phyloP scores from a whole-genome alignment of 202 grass and related monocot species.

The Zizania palustris region DNA sequence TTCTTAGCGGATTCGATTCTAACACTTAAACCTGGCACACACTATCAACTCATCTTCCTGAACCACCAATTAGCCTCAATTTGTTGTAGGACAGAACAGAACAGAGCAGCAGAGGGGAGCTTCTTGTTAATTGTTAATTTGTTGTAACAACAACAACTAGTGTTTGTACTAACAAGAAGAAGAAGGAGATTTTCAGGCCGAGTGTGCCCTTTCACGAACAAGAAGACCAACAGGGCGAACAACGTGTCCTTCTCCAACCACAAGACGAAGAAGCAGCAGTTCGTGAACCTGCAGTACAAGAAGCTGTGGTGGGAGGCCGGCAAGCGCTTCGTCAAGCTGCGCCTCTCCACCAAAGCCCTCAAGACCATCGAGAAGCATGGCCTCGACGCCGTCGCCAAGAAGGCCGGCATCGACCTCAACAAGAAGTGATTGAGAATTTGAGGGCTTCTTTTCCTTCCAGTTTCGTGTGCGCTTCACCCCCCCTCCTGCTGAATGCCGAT shows the following conservation, averaged over 20 bases:
- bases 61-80: too few relatives aligned
- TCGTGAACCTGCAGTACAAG: conserved; percentile 95
- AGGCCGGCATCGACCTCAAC: conserved; percentile 83
- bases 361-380: conserved; percentile 95
- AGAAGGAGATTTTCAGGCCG: conserved; percentile 43
- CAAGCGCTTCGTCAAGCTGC: conserved; percentile 74
- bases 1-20: too few relatives aligned
- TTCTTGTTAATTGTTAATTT: too few relatives aligned
- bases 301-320: conserved; percentile 92
- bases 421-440: conserved; percentile 38
- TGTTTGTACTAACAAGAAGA: not conserved
- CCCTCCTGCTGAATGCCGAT: too few relatives aligned
- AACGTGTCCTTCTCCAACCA: conserved; percentile 93
- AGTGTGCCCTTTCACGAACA: conserved; percentile 69
- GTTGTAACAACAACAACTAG: not conserved
- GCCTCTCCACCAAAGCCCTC: conserved; percentile 84
- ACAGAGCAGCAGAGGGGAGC: too few relatives aligned
- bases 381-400: conserved; percentile 76
- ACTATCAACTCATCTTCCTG: too few relatives aligned
- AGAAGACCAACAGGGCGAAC: conserved; percentile 81
- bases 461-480: too few relatives aligned
- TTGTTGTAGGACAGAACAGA: too few relatives aligned
- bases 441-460: too few relatives aligned
- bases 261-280: conserved; percentile 91
- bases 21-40: too few relatives aligned